Conservation (phyloP, 257 asterid species). For the Penstemon barbatus region DNA sequence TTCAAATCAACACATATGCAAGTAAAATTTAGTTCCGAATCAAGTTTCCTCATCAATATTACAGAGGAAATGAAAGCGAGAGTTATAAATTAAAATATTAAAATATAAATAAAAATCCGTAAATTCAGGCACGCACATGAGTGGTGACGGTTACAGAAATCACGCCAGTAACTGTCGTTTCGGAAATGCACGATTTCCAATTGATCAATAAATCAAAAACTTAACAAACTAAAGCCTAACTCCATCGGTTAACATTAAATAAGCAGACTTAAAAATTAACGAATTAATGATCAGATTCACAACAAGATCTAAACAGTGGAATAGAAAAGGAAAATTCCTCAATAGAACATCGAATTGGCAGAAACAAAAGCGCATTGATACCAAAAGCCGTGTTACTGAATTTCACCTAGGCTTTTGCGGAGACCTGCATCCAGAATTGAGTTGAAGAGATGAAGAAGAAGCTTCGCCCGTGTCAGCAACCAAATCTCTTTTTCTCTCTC, state of each 20-base stretch:
- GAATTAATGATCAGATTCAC: conserved; percentile 21
- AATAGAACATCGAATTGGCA: background rate
- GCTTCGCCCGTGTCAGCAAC: conserved; percentile 18
- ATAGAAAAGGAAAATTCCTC: conserved; percentile 15
- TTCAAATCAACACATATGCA: background rate
- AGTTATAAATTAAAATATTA: too few relatives aligned
- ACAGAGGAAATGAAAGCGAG: conserved; percentile 7
- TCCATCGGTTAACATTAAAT: too few relatives aligned
- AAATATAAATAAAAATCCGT: background rate
- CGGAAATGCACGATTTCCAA: conserved; percentile 33
- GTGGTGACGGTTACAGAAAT: conserved; percentile 35
- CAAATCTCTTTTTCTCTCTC: conserved; percentile 24
- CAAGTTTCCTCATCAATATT: conserved; percentile 14
- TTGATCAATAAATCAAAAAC: background rate
- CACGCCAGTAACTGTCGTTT: conserved; percentile 32
- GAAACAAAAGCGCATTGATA: conserved; percentile 31
- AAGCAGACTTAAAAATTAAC: background rate
- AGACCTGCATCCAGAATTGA: conserved; percentile 29
- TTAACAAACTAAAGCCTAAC: background rate
- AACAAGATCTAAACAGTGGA: conserved; percentile 38
- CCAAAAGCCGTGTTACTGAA: conserved; percentile 29
- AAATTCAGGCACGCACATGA: conserved; percentile 28
- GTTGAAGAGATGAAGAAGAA: conserved; percentile 21
- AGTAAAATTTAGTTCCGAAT: conserved; percentile 5
- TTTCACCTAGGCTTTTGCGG: conserved; percentile 36